Percentiles rank a stretch among this genome's conserved stretches.
phyloP scores from a whole-genome alignment of 2,329 filamentous ascomycete genomes.

The Curvularia eragrostidis region DNA sequence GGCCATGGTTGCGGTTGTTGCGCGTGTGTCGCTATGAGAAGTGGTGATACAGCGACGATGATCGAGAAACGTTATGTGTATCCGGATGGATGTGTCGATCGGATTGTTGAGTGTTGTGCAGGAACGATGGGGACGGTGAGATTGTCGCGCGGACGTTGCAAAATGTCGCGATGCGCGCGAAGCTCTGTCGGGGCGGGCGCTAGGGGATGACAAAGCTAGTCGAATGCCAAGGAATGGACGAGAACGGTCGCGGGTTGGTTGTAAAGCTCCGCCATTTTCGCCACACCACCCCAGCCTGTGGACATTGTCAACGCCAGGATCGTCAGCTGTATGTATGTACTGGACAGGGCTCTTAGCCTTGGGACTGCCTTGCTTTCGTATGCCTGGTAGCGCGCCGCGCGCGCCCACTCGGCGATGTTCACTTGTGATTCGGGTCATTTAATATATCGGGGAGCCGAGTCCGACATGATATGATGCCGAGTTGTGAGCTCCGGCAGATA shows the following conservation, averaged over 20 bases:
- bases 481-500: slow-evolving; percentile 1
- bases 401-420: not conserved
- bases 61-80: not conserved
- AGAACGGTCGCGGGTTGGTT: slow-evolving; percentile 2
- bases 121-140: slow-evolving; percentile 7
- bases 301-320: not conserved
- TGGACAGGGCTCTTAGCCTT: not conserved
- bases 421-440: not conserved
- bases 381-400: not conserved
- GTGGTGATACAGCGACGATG: not conserved
- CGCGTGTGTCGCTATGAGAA: not conserved
- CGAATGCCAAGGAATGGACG: slow-evolving; percentile 16
- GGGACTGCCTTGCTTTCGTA: not conserved
- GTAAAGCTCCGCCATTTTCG: not conserved
- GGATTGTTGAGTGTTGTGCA: not conserved
- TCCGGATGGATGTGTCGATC: not conserved
- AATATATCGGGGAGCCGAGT: slow-evolving; percentile 8
- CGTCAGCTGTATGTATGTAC: not conserved
- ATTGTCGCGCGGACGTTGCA: slow-evolving; percentile 12
- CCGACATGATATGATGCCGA: not conserved
- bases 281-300: not conserved
- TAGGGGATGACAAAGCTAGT: slow-evolving; percentile 18
- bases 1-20: slow-evolving; percentile 67
- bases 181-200: slow-evolving; percentile 11
- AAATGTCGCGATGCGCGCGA: slow-evolving; percentile 23